Conservation (phyloP, 1,139 yeast species). For the Saccharomyces hybrid region DNA sequence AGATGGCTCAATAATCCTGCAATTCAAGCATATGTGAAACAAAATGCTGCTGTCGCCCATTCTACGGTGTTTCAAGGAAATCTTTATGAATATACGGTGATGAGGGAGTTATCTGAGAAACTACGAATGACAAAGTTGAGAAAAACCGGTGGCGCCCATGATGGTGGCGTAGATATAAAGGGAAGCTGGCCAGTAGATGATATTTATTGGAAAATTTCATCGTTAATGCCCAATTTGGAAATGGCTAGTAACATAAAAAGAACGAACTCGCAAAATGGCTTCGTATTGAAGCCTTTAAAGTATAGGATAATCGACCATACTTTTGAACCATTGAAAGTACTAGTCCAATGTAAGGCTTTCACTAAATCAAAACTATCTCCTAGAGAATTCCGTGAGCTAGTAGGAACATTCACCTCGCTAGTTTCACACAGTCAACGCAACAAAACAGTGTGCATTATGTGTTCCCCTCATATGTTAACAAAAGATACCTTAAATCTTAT, state of each 20-base stretch:
- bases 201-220: conserved; percentile 11
- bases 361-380: conserved; percentile 44
- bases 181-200: conserved; percentile 49
- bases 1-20: conserved; percentile 12
- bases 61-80: conserved; percentile 62
- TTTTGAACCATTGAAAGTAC: conserved; percentile 23
- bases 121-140: conserved; percentile 36
- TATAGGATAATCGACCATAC: conserved; percentile 10
- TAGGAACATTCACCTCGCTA: conserved; percentile 47
- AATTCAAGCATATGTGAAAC: conserved; percentile 14
- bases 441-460: conserved; percentile 38
- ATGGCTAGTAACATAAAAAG: conserved; percentile 3
- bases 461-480: conserved; percentile 57
- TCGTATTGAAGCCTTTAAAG: conserved; percentile 24
- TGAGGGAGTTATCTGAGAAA: conserved; percentile 39
- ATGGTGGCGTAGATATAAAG: conserved; percentile 62
- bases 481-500: conserved; percentile 51
- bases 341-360: conserved; percentile 54
- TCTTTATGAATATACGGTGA: conserved; percentile 54
- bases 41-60: conserved; percentile 17
- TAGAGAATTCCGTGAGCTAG: conserved; percentile 47
- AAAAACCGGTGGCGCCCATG: conserved; percentile 62
- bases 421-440: conserved; percentile 26
- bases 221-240: neutral
- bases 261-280: conserved; percentile 30